phyloP scores from a whole-genome alignment of 164 flowering plant genomes.

The Pachysandra terminalis region DNA sequence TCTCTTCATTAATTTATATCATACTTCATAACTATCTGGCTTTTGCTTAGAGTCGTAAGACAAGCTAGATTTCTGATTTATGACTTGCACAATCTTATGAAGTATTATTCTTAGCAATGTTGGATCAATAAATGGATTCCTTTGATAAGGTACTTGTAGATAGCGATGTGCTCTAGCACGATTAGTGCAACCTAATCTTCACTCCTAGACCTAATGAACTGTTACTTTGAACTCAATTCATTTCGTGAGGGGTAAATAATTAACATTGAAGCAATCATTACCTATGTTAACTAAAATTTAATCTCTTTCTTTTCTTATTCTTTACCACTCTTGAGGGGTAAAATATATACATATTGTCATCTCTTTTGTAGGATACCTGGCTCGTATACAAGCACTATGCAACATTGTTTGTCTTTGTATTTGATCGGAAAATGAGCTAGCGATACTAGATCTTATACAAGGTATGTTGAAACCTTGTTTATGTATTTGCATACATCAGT shows the following conservation, averaged over 20 bases:
- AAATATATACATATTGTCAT: not conserved
- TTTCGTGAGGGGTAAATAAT: not conserved
- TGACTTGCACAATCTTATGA: too few relatives aligned
- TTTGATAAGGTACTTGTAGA: too few relatives aligned
- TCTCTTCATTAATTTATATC: too few relatives aligned
- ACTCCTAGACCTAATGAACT: too few relatives aligned
- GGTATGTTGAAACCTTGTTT: slow-evolving; percentile 36
- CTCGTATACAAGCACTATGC: slow-evolving; percentile 95
- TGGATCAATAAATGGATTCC: too few relatives aligned
- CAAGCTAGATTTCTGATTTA: too few relatives aligned
- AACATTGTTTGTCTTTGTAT: slow-evolving; percentile 77
- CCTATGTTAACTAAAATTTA: not conserved
- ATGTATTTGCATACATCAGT: not conserved
- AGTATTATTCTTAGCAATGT: too few relatives aligned
- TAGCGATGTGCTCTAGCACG: too few relatives aligned
- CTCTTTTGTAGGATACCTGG: slow-evolving; percentile 54
- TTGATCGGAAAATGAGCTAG: slow-evolving; percentile 97
- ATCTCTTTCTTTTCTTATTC: not conserved
- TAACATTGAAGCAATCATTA: not conserved
- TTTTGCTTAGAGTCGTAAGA: too few relatives aligned
- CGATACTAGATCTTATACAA: slow-evolving; percentile 97
- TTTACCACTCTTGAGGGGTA: not conserved
- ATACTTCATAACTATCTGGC: too few relatives aligned
- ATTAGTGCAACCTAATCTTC: too few relatives aligned
- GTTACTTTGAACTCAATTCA: not conserved